A percentile compares a stretch with the other conserved stretches of the same genome.
These are phyloP conservation scores for Linnemannia exigua DNA, from an alignment of 192 early-diverging fungal species.

Conservation along the genomic window DNA sequence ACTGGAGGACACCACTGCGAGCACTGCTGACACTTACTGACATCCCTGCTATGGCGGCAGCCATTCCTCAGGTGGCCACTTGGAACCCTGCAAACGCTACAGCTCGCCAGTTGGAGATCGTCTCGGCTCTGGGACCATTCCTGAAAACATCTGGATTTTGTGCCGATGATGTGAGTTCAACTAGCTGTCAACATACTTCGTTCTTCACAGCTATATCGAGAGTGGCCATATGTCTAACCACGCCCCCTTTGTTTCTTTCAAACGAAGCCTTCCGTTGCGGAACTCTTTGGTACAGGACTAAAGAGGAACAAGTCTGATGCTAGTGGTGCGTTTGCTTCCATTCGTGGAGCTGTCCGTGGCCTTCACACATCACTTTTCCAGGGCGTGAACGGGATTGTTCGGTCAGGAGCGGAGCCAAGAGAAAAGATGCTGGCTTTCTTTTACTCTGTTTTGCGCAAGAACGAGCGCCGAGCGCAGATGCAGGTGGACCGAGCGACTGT, in stretches of 20 bases:
- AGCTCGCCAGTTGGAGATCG: conserved; percentile 69
- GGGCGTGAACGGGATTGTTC: conserved; percentile 75
- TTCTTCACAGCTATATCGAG: not conserved
- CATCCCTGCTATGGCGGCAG: conserved; percentile 68
- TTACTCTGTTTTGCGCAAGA: conserved; percentile 72
- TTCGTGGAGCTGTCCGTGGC: conserved; percentile 72
- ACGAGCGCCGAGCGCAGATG: conserved; percentile 80
- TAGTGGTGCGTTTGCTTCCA: conserved; percentile 64
- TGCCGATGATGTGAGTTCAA: conserved; percentile 57
- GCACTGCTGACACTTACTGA: conserved; percentile 51
- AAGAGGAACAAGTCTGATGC: conserved; percentile 66
- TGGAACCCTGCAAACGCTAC: conserved; percentile 71
- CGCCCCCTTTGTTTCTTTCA: conserved; percentile 16
- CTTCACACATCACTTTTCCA: conserved; percentile 67
- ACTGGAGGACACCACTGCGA: conserved; percentile 45
- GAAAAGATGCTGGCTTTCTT: conserved; percentile 78
- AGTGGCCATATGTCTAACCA: no score
- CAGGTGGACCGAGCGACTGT: conserved; percentile 83
- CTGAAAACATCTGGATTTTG: conserved; percentile 71
- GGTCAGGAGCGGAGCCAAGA: conserved; percentile 68
- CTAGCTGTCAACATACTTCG: not conserved
- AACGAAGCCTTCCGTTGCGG: conserved; percentile 62
- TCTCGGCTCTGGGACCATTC: conserved; percentile 84
- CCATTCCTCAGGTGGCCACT: conserved; percentile 63
- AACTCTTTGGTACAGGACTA: conserved; percentile 64